Base-by-base conservation (phyloP, 352 stramenopile genomes). In the Pelagophyceae sp. region DNA sequence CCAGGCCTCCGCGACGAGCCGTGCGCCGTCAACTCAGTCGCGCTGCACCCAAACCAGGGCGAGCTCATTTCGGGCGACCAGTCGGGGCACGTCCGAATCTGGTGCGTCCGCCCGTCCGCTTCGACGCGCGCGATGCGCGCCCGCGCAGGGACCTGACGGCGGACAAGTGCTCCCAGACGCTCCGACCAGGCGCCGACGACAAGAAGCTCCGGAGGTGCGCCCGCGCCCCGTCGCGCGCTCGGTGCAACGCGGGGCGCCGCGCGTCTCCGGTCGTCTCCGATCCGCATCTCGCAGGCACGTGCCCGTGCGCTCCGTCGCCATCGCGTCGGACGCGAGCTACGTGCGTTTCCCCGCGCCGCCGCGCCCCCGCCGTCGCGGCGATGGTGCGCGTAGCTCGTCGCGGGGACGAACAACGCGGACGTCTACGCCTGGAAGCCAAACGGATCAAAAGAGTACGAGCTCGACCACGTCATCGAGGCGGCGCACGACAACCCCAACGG, bases 41-140 rank as follows among this genome's bases (percentile, higher is more conserved):
- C 91, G 37, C 82, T 99, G 70, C 93, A 98, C 78, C 93, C 92
- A 32, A 98, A 98, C 87, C 93, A 98, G 80, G 85, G 86, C 31
- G 87, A 94, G 82, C 86, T 95, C 29, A 87, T 93, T 58, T 91
- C 86, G 27, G 88, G 86, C 67, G 83, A 85, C 78, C 82, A 98
- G 82, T 96, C 95, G 79, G 96, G 96, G 51, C 87, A 82, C 31
- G 85, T 98, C 29, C 91, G 92, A 67, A 85, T 97, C 60, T 98
- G 93, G 88, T 54, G 45, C 11, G 45, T 54, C 45, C 11, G 11
- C 45, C 45, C 45, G 11, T 23, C 45, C 11, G 11, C 45, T 54
- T 54, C 45, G 45, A 54, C 11, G 45, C 11, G 23, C 11, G 23
- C 45, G 23, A 11, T 54, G n/a, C n/a, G n/a, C n/a, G n/a, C n/a